Conservation (phyloP, 306 rosid species). For the Hippophae gyantsensis region DNA sequence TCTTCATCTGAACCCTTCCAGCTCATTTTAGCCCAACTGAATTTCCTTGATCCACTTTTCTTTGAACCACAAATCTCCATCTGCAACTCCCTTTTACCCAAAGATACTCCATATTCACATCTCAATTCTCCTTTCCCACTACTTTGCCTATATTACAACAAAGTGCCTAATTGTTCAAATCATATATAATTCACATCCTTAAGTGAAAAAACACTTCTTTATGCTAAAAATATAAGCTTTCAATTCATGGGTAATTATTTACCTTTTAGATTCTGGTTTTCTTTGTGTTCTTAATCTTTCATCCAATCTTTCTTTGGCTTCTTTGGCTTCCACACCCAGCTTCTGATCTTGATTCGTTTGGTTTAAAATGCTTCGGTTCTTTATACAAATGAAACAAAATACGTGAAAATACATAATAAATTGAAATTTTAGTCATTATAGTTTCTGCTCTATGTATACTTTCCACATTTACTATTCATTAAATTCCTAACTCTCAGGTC, state of each 20-base stretch:
- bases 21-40: slow-evolving; percentile 60
- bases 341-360: slow-evolving; percentile 27
- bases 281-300: slow-evolving; percentile 38
- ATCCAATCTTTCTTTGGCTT: slow-evolving; percentile 76
- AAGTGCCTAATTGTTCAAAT: neutral
- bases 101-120: slow-evolving; percentile 15
- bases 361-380: slow-evolving; percentile 32
- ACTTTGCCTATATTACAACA: slow-evolving; percentile 13
- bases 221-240: neutral
- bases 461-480: too few relatives aligned
- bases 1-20: slow-evolving; percentile 56
- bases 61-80: slow-evolving; percentile 33
- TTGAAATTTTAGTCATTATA: too few relatives aligned
- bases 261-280: slow-evolving; percentile 25
- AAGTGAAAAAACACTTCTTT: neutral
- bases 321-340: slow-evolving; percentile 54
- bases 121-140: slow-evolving; percentile 10
- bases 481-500: too few relatives aligned
- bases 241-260: neutral
- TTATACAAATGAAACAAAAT: neutral
- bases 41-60: slow-evolving; percentile 38
- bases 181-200: neutral
- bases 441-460: too few relatives aligned
- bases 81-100: slow-evolving; percentile 24
- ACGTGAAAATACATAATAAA: too few relatives aligned